These are phyloP conservation scores for Solanum hybrid DNA, from an alignment of 305 asterid species.

Conservation along the genomic window DNA sequence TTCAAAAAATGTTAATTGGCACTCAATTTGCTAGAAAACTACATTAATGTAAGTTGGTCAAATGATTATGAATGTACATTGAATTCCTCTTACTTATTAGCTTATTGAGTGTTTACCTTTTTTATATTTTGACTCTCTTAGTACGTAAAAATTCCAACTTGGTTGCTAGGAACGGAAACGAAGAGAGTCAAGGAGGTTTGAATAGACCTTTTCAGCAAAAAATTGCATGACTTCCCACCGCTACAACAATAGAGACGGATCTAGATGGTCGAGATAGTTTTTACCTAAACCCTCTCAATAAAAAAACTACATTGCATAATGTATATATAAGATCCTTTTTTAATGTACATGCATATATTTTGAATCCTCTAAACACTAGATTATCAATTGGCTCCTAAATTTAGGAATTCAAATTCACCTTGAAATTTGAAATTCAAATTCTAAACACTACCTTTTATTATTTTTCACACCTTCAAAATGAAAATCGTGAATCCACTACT, in stretches of 20 bases:
- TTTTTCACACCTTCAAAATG: fast-evolving
- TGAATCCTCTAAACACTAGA: not conserved
- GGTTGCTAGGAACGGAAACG: not conserved
- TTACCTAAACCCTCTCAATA: not conserved
- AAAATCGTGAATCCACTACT: not conserved
- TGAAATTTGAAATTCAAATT: not conserved
- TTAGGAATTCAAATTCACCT: not conserved
- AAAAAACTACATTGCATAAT: not conserved
- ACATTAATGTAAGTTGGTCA: not conserved
- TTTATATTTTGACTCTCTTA: not conserved
- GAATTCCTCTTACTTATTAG: not conserved
- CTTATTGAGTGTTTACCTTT: not conserved
- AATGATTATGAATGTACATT: not conserved
- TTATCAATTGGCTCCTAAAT: not conserved
- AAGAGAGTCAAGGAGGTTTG: not conserved
- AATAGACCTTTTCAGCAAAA: not conserved
- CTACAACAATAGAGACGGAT: not conserved
- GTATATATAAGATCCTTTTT: not conserved
- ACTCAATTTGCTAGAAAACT: not conserved
- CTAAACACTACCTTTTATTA: not conserved
- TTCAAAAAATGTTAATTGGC: not conserved
- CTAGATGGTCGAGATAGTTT: not conserved
- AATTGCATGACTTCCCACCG: not conserved
- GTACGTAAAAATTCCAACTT: not conserved
- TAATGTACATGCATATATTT: not conserved